Evolutionary conservation across 1,139 yeast species (phyloP).

Genomic region (Saccharomycopsis hybrid): DNA sequence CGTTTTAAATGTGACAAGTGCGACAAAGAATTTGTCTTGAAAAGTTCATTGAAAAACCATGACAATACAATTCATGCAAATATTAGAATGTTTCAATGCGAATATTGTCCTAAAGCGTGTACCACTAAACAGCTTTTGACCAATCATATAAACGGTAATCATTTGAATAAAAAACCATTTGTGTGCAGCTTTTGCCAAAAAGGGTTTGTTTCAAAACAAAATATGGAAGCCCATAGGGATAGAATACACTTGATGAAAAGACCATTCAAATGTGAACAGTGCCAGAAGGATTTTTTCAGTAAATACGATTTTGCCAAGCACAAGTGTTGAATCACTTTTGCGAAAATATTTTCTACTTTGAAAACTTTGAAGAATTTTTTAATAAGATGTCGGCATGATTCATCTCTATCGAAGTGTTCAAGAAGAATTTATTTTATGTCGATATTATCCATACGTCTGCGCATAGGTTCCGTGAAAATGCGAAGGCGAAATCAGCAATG

Average conservation of each 20-base stretch:
- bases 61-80: constrained; percentile 12
- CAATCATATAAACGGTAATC: constrained; percentile 20
- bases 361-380: no score
- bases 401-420: no score
- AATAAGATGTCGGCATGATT: no score
- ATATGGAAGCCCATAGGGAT: constrained; percentile 21
- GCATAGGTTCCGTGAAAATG: no score
- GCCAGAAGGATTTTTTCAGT: constrained; percentile 17
- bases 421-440: no score
- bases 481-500: no score
- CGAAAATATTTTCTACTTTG: not conserved
- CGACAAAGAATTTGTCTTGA: constrained; percentile 14
- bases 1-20: constrained; percentile 15
- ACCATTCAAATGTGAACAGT: constrained; percentile 18
- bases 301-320: constrained; percentile 19
- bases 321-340: constrained; percentile 9
- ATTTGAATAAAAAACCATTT: constrained; percentile 20
- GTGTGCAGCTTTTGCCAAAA: constrained; percentile 18
- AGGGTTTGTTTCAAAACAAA: constrained; percentile 21
- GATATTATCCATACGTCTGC: no score
- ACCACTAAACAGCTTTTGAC: constrained; percentile 20
- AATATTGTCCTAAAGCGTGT: constrained; percentile 18
- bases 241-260: constrained; percentile 19
- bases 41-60: constrained; percentile 18
- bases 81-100: constrained; percentile 14